Base-by-base conservation (phyloP, 371 early-diverging fungal species). In the Coemansia sp. region DNA sequence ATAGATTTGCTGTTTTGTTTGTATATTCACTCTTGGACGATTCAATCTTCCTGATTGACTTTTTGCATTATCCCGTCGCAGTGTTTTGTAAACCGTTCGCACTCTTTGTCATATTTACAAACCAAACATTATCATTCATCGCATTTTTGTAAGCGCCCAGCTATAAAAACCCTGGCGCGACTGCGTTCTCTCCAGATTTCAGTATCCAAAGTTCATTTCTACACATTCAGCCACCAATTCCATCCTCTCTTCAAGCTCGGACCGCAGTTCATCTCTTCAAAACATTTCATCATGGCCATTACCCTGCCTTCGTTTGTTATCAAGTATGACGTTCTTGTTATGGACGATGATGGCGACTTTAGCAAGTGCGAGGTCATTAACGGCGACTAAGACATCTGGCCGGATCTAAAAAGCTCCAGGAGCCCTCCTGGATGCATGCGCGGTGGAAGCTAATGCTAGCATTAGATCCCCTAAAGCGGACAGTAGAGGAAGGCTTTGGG, bases 341-440 rank as follows among this genome's bases (percentile, higher is more conserved):
- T 72, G 16, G 61, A 68, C 24, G 68, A 72, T 18, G 52, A 72
- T 18, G 72, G 72, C 52, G 39, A 53, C 27, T 10, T 72, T 40
- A 27, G 48, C 61, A 72, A 68, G 61, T 54, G 22, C 18, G 64
- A 72, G 7, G 37, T 66, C 13, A 26, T 54, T 24, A 54, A 31
- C 55, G 31, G 26, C 55, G 55, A 54, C 55, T 54, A 54, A 31
- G n/a, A 29, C 55, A 45, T 45, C 45, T 45, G 14, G 13, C 22
- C 16, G 27, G 5, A n/a, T 45, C 45, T 16, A 54, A 54, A 53
- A 29, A 29, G 6, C 27, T 16, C 55, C 27, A 26, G 26, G 55
- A 29, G n/a, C 16, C 1, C 18, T 29, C 14, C 31, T 16, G 16
- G 31, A 16, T 31, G 14, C 31, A 21, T 52, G 13, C 21, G 26